These are phyloP conservation scores for Solanum gracilifrons DNA, from an alignment of 257 asterid species.

Conservation along the genomic window DNA sequence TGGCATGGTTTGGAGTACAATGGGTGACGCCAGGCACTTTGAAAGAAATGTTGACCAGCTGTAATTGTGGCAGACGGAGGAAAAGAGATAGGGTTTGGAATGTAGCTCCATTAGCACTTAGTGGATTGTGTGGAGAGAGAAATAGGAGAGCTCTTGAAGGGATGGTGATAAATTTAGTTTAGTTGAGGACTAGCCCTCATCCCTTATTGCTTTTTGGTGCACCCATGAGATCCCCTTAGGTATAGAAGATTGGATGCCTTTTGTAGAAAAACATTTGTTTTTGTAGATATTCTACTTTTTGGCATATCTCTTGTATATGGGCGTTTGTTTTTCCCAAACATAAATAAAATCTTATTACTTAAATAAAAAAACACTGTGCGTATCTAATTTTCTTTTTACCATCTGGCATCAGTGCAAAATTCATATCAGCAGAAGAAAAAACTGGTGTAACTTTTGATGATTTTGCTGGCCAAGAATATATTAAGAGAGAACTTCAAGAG, in stretches of 20 bases:
- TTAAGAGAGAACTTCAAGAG: conserved; percentile 95
- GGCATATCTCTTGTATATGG: not conserved
- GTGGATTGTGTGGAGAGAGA: not conserved
- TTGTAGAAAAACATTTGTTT: not conserved
- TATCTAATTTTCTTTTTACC: conserved; percentile 9
- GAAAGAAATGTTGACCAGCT: not conserved
- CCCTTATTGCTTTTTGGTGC: not conserved
- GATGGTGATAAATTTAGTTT: not conserved
- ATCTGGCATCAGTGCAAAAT: conserved; percentile 67
- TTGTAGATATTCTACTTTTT: no score
- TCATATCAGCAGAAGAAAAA: conserved; percentile 94
- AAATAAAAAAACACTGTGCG: no score
- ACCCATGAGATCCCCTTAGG: not conserved
- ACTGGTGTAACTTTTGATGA: conserved; percentile 96
- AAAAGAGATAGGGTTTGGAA: not conserved
- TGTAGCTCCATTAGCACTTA: not conserved
- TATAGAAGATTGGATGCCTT: not conserved
- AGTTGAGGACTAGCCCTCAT: not conserved
- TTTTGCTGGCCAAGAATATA: conserved; percentile 98
- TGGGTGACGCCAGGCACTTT: not conserved
- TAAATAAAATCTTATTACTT: not conserved
- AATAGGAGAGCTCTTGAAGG: not conserved
- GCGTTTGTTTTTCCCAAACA: not conserved
- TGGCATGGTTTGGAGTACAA: not conserved
- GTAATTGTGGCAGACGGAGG: not conserved